Conservation (phyloP, 257 asterid species). For the Coffea canephora region DNA sequence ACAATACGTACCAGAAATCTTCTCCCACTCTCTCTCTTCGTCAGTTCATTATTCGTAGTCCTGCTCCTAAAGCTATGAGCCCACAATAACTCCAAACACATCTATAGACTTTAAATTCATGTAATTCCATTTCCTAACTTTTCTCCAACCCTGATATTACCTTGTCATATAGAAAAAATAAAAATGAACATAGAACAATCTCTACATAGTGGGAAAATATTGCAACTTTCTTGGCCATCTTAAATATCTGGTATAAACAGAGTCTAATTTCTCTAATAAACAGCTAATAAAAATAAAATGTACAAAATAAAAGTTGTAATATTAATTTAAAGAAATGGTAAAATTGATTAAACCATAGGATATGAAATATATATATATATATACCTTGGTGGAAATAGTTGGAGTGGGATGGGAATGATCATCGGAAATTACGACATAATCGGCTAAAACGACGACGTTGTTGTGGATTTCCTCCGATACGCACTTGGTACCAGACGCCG, state of each 20-base stretch:
- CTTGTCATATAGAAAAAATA: not conserved
- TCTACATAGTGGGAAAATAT: not conserved
- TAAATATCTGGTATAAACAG: not conserved
- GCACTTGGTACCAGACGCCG: constrained; percentile 73
- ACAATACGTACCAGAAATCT: not conserved
- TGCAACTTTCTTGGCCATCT: not conserved
- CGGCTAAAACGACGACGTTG: constrained; percentile 84
- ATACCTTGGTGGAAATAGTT: constrained; percentile 76
- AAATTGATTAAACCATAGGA: not conserved
- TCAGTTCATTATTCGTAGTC: not conserved
- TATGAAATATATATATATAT: not conserved
- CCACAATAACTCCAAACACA: not conserved
- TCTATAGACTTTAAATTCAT: not conserved
- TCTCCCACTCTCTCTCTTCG: not conserved
- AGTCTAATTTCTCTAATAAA: not conserved
- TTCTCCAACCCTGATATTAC: not conserved
- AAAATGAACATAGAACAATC: not conserved
- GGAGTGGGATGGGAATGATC: constrained; percentile 59
- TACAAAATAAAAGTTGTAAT: too few relatives aligned
- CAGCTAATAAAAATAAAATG: not conserved
- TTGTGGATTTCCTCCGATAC: constrained; percentile 84
- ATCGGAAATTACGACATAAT: constrained; percentile 73
- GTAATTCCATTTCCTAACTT: not conserved
- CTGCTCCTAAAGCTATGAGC: not conserved
- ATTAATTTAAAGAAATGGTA: not conserved